Evolutionary conservation across 768 basidiomycete species (phyloP).

Genomic region (Guyanaporus albipodus): DNA sequence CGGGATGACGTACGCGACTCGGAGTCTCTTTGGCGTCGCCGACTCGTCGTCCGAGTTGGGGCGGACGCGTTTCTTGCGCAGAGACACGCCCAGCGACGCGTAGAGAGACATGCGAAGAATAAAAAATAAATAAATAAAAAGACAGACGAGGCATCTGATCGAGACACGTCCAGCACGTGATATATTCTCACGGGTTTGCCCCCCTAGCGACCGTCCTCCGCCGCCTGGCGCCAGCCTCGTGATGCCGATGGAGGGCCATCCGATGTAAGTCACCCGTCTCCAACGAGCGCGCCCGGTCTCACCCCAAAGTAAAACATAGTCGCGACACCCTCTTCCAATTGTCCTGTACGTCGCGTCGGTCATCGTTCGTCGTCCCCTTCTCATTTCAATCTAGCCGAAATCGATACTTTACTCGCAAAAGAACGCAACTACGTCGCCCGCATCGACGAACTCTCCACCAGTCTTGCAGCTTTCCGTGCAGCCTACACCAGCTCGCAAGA

Average conservation of each 20-base stretch:
- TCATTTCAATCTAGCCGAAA: constrained; percentile 24
- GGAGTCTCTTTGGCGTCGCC: constrained; percentile 63
- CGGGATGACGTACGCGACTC: constrained; percentile 41
- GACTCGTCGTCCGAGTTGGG: constrained; percentile 50
- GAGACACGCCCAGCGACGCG: constrained; percentile 55
- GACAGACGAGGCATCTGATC: neutral
- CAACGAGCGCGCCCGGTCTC: neutral
- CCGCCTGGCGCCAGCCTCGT: neutral
- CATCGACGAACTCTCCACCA: constrained; percentile 25
- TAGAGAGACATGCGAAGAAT: constrained; percentile 16
- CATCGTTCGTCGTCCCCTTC: neutral
- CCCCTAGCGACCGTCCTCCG: too few species aligned
- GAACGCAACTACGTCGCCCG: constrained; percentile 19
- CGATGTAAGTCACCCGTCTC: constrained; percentile 7
- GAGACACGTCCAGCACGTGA: constrained; percentile 28
- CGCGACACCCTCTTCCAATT: constrained; percentile 1
- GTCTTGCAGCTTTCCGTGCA: constrained; percentile 20
- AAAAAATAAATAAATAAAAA: neutral
- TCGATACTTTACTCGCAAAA: constrained; percentile 23
- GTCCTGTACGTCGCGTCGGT: constrained; percentile 3
- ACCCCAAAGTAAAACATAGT: too few species aligned
- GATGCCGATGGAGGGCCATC: constrained; percentile 17
- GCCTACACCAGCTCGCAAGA: constrained; percentile 26
- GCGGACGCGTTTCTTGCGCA: constrained; percentile 61
- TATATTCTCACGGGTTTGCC: constrained; percentile 17